phyloP scores from a whole-genome alignment of 352 stramenopile species.

The Pythium guiyangense region DNA sequence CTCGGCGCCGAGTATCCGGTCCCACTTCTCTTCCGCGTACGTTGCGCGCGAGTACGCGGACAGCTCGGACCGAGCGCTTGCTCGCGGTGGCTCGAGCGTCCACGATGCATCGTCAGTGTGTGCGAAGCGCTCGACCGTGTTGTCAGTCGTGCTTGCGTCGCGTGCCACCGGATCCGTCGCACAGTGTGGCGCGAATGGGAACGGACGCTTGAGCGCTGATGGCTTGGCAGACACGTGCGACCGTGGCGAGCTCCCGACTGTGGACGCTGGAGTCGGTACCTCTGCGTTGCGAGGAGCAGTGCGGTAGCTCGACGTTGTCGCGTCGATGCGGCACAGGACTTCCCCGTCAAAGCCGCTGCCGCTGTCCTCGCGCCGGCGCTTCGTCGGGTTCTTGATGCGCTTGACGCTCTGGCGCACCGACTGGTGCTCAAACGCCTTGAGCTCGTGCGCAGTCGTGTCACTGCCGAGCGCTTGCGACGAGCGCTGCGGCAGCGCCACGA shows the following conservation, averaged over 20 bases:
- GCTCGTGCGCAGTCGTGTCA: constrained; percentile 12
- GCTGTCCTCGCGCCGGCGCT: constrained; percentile 45
- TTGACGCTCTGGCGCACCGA: constrained; percentile 34
- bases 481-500: constrained; percentile 21
- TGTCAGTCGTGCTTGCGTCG: not conserved
- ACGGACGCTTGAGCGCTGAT: constrained; percentile 5
- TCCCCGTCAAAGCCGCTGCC: constrained; percentile 69
- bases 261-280: too few relatives aligned
- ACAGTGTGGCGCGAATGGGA: constrained; percentile 1
- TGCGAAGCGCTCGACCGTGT: not conserved
- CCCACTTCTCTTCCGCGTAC: constrained; percentile 68
- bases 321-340: constrained; percentile 48
- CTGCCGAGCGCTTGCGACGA: constrained; percentile 3
- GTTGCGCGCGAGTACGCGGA: constrained; percentile 22
- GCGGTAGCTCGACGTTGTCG: constrained; percentile 12
- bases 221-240: not conserved
- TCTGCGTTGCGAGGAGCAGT: not conserved
- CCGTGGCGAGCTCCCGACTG: not conserved
- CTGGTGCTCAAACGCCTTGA: constrained; percentile 47
- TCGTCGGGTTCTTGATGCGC: constrained; percentile 45
- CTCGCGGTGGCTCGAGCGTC: not conserved
- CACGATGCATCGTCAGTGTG: not conserved
- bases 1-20: constrained; percentile 51
- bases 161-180: not conserved
- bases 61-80: constrained; percentile 3